phyloP scores from a whole-genome alignment of 306 rosid species.

The Oxytropis ochrocephala region DNA sequence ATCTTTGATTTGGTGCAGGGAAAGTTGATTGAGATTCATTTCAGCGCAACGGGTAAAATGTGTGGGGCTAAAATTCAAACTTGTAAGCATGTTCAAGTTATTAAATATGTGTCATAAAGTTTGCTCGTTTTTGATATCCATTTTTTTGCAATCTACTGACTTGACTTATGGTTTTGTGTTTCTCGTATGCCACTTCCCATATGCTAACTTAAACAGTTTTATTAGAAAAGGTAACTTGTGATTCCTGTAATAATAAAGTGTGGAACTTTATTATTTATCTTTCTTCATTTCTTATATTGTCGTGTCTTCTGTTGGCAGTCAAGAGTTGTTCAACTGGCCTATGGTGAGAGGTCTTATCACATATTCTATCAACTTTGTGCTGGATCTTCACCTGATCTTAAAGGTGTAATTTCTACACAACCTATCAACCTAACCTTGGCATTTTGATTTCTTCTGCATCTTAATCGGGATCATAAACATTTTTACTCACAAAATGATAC shows the following conservation, averaged over 20 bases:
- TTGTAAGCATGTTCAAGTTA: constrained; percentile 54
- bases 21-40: constrained; percentile 79
- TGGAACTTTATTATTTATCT: constrained; percentile 20
- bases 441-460: constrained; percentile 1
- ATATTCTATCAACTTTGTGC: constrained; percentile 95
- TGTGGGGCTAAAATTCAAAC: constrained; percentile 83
- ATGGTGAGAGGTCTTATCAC: constrained; percentile 80
- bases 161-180: constrained; percentile 30
- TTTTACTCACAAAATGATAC: constrained; percentile 5
- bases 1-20: constrained; percentile 57
- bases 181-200: constrained; percentile 29
- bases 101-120: constrained; percentile 11
- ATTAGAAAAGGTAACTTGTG: constrained; percentile 74
- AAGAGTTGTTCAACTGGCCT: constrained; percentile 72
- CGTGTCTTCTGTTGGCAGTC: constrained; percentile 60
- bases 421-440: no score
- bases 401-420: constrained; percentile 57
- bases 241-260: constrained; percentile 12
- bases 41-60: constrained; percentile 63
- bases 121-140: constrained; percentile 10
- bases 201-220: constrained; percentile 43
- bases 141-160: constrained; percentile 35
- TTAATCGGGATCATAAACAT: not conserved
- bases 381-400: constrained; percentile 66
- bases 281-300: constrained; percentile 28